A percentile compares a stretch with the other conserved stretches of the same genome.
Conservation (phyloP, 331 rosid species). For the Phaseolus coccineus region DNA sequence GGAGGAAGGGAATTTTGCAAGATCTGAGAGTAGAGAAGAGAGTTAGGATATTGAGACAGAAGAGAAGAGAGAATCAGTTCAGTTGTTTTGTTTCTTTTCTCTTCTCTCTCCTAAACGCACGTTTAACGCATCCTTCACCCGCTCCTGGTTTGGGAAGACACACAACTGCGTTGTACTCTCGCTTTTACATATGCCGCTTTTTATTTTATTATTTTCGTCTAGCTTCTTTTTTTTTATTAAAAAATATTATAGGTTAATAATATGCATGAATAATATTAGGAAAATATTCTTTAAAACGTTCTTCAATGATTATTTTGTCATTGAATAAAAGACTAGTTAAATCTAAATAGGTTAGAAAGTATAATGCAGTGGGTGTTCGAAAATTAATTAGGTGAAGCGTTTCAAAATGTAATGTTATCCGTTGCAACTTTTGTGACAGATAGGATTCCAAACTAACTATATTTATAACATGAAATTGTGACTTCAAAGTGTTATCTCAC, state of each 20-base stretch:
- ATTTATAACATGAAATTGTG: background rate
- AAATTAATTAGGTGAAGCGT: background rate
- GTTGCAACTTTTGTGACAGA: background rate
- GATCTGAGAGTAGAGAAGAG: slow-evolving; percentile 43
- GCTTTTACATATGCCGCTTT: slow-evolving; percentile 18
- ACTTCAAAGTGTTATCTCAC: background rate
- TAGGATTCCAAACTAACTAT: background rate
- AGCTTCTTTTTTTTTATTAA: too few relatives aligned
- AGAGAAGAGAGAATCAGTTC: background rate
- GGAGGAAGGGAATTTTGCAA: slow-evolving; percentile 30
- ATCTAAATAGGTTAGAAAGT: background rate
- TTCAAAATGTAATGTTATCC: background rate
- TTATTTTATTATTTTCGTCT: background rate
- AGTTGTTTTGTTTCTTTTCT: slow-evolving; percentile 19
- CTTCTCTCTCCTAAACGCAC: slow-evolving; percentile 25
- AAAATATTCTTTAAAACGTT: background rate
- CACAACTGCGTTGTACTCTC: background rate
- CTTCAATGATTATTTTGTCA: background rate
- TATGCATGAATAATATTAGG: too few relatives aligned
- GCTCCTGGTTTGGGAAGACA: slow-evolving; percentile 18
- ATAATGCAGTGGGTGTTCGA: background rate
- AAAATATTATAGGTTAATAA: too few relatives aligned
- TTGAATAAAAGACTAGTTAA: background rate
- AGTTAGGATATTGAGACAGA: background rate
- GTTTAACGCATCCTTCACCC: slow-evolving; percentile 22